Base-by-base conservation (phyloP, 176 grass and related monocot genomes). In the Thalia dealbata region DNA sequence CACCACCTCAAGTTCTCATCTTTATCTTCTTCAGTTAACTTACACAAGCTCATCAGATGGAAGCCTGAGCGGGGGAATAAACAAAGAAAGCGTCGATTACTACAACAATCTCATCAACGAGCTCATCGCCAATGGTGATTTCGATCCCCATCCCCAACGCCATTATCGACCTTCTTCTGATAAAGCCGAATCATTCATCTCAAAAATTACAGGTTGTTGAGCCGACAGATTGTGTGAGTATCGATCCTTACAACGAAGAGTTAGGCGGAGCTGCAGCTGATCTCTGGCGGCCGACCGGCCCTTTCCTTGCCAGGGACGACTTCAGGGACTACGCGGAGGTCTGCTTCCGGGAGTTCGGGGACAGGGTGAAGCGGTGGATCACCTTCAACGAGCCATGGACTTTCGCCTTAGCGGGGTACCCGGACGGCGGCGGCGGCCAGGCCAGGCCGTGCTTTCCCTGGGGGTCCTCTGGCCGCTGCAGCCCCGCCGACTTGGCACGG, bases 41-140 rank as follows among this genome's bases (percentile, higher is more conserved):
- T 8, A 1, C 4, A 48, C 64, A n/a, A n/a, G n/a, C n/a, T n/a
- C n/a, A 32, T 50, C 73, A 91, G 88, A 77, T 44, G 88, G 88
- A 55, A 82, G 52, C n/a, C 58, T 82, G 35, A 71, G 73, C 45
- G 88, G 88, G 51, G 84, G 88, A 56, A 48, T 87, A 27, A 91
- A 85, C 85, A 79, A 76, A 48, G 82, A 77, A 67, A 85, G 88
- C 14, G 70, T 91, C 14, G 63, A 84, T 14, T 87, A 84, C 66
- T 91, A 91, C 73, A 91, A 91, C 70, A 78, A 73, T 66, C 76
- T 91, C 52, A 84, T 87, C 12, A 45, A 91, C 15, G 85, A 91
- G 38, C 71, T 91, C 48, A 10, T 87, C 70, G 63, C 85, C 11
- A 87, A 73, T 50, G 85, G 88, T 87, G 4, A 38, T 38, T 38